Percentiles rank a stretch among this genome's conserved stretches.
Evolutionary conservation across 2,329 filamentous ascomycete genomes (phyloP).

Genomic region (Boeremia exigua): DNA sequence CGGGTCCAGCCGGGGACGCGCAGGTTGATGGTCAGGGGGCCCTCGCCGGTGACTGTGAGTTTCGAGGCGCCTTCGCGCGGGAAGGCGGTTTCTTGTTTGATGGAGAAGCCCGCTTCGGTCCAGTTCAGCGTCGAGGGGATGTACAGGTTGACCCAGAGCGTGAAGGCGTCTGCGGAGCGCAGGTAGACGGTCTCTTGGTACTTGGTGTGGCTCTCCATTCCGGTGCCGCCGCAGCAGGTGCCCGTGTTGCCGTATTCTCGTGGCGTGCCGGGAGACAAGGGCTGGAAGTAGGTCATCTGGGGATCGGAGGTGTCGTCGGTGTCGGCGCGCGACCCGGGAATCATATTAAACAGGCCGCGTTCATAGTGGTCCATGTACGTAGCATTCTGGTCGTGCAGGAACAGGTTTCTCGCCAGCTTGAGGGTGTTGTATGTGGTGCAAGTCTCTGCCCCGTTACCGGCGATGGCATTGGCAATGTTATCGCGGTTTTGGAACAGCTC

Average conservation of each 20-base stretch:
- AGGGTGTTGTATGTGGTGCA: conserved; percentile 9
- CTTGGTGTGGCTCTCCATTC: conserved; percentile 9
- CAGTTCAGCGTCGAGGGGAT: not conserved
- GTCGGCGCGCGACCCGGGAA: conserved; percentile 5
- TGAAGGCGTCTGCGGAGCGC: not conserved
- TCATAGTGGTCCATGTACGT: conserved; percentile 10
- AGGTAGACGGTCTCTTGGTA: conserved; percentile 8
- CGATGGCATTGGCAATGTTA: conserved; percentile 7
- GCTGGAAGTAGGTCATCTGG: conserved; percentile 6
- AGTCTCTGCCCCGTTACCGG: conserved; percentile 2
- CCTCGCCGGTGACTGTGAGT: not conserved
- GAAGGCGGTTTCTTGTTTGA: not conserved
- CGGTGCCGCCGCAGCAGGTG: conserved; percentile 3
- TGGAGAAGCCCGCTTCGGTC: not conserved
- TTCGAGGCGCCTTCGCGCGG: not conserved
- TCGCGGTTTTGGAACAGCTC: conserved; percentile 8
- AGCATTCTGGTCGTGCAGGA: conserved; percentile 4
- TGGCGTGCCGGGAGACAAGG: not conserved
- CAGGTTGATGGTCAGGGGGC: not conserved
- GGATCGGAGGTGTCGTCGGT: conserved; percentile 1
- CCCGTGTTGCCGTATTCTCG: conserved; percentile 4
- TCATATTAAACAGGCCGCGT: conserved; percentile 6
- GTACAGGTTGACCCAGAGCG: conserved; percentile 3
- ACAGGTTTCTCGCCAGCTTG: conserved; percentile 5
- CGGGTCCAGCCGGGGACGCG: conserved; percentile 1